phyloP scores from a whole-genome alignment of 2,329 filamentous ascomycete species.

The Penicillium sclerotigenum region DNA sequence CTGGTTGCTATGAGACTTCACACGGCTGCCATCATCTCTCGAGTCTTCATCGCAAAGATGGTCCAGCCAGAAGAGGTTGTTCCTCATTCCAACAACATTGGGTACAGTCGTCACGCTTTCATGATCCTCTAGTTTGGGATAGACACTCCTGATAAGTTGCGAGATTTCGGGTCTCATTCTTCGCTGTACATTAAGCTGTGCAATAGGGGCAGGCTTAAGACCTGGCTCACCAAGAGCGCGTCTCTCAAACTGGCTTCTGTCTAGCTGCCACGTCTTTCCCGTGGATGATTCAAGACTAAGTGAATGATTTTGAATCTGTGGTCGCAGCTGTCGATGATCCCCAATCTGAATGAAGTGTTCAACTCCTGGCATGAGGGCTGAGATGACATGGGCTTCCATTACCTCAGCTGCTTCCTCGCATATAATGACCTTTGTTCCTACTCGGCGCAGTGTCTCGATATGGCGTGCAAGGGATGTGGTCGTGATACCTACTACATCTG shows the following conservation, averaged over 20 bases:
- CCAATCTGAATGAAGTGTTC: conserved; percentile 42
- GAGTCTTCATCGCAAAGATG: conserved; percentile 14
- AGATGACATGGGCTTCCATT: conserved; percentile 57
- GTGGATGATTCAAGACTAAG: conserved; percentile 4
- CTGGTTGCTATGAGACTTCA: conserved; percentile 16
- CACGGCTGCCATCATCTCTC: conserved; percentile 2
- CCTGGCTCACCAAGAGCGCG: conserved; percentile 9
- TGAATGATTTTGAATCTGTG: conserved; percentile 24
- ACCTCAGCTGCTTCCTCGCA: conserved; percentile 70
- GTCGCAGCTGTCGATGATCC: conserved; percentile 37
- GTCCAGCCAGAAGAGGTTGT: conserved; percentile 25
- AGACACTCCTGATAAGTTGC: conserved; percentile 5
- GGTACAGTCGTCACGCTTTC: not conserved
- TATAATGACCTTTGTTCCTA: conserved; percentile 42
- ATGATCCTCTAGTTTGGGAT: conserved; percentile 8
- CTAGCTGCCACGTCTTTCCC: conserved; percentile 8
- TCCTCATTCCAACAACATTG: conserved; percentile 11
- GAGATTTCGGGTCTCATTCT: conserved; percentile 14
- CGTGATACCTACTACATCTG: conserved; percentile 15
- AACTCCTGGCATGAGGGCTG: conserved; percentile 38
- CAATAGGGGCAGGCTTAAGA: not conserved
- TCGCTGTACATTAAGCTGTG: conserved; percentile 11
- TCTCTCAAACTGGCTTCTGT: conserved; percentile 14
- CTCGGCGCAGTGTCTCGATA: conserved; percentile 9
- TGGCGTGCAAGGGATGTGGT: conserved; percentile 9